Evolutionary conservation across 2,329 filamentous ascomycete species (phyloP), one percentile per base, ranked within the genome.

Genomic region (Pochonia chlamydosporia): DNA sequence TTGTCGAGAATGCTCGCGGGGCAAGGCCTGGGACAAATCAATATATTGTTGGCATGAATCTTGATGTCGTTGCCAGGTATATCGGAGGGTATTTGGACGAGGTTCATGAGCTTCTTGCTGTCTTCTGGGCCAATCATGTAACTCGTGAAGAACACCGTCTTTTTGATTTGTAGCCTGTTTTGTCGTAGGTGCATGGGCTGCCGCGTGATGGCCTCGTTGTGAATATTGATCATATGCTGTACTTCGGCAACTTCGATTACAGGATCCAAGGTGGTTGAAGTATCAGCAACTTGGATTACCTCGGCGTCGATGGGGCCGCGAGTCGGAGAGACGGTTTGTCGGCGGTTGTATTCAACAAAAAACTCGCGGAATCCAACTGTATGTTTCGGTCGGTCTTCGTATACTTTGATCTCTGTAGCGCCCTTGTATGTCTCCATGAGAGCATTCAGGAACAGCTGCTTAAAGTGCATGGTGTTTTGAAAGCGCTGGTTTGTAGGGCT

Each of bases 81-180:
- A 49, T 78, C 76, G 4, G 72, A 60, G 4, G 85, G 84, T 18
- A 89, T 70, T 44, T 81, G 67, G 25, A 84, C 81, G n/a, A 95
- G 75, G 5, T 78, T 76, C 47, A 87, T 78, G 31, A 97, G 73
- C 47, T 79, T 81, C 59, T 87, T 79, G 2, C 84, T 85, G 63
- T 93, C 88, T 23, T 79, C 73, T 41, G 81, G 74, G 35, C 75
- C 75, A 54, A 99, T 84, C 66, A 95, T 81, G 67, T 99, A 97
- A 43, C 89, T 89, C 2, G 93, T 96, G 68, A 92, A 96, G 66
- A 90, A 89, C 43, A 96, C 85, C 2, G 83, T 89, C 62, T 91
- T 91, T 65, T 88, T 89, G 63, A 99, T 89, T 56, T 80, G 76
- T 50, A 93, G 74, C 40, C 68, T 70, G 35, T 68, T 63, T 41